Conservation (phyloP, 2,329 filamentous ascomycete species). For the Emergomyces africanus region DNA sequence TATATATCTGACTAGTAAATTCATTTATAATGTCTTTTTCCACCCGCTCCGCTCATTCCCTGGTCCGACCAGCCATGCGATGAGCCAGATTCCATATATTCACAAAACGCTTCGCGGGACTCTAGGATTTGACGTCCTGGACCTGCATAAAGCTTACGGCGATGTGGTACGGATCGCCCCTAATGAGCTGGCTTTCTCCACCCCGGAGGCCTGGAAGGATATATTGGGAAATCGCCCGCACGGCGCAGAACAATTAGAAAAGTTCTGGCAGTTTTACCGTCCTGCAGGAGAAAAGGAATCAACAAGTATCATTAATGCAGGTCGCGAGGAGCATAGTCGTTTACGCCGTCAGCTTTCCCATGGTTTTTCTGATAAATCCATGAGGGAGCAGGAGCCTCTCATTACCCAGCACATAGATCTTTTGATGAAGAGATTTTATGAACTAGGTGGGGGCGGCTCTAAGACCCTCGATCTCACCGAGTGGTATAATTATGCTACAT, state of each 20-base stretch:
- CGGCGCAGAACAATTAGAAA: conserved; percentile 12
- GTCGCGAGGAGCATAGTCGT: conserved; percentile 15
- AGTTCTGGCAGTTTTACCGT: conserved; percentile 12
- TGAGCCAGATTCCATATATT: conserved; percentile 10
- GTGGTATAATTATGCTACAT: conserved; percentile 23
- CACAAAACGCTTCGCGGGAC: conserved; percentile 9
- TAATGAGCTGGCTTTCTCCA: conserved; percentile 16
- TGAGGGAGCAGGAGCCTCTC: conserved; percentile 25
- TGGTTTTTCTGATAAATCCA: conserved; percentile 29
- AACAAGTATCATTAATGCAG: conserved; percentile 7
- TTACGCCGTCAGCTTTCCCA: conserved; percentile 20
- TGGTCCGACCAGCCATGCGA: conserved; percentile 10
- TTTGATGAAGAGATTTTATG: conserved; percentile 17
- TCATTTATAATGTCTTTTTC: conserved; percentile 16
- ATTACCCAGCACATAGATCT: conserved; percentile 21
- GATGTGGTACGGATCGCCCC: conserved; percentile 19
- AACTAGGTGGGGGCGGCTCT: conserved; percentile 7
- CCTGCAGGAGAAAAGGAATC: background rate
- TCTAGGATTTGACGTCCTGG: conserved; percentile 13
- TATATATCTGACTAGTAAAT: background rate
- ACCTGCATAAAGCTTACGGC: conserved; percentile 18
- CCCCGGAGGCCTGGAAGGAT: conserved; percentile 17
- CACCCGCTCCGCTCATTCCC: conserved; percentile 16
- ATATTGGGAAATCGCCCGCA: conserved; percentile 15
- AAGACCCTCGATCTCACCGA: conserved; percentile 14